A percentile compares a stretch with the other conserved stretches of the same genome.
These are phyloP conservation scores for Fusarium xyrophilum DNA, from an alignment of 2,329 filamentous ascomycete genomes.

Conservation along the genomic window DNA sequence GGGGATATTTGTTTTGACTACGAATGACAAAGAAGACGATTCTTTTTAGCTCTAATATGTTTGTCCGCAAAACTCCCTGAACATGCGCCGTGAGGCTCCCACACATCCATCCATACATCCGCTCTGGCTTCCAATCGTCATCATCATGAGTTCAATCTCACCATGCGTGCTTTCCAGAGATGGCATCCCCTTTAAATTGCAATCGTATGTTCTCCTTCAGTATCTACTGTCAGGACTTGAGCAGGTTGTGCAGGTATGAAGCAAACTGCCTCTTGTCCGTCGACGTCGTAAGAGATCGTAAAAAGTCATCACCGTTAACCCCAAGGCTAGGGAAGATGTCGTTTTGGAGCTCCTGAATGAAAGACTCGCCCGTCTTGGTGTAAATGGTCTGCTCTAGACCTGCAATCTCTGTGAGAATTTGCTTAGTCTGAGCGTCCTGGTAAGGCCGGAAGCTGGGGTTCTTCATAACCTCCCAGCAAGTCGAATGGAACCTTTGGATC, in stretches of 20 bases:
- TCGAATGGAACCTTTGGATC: slow-evolving; percentile 84
- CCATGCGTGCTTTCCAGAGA: slow-evolving; percentile 13
- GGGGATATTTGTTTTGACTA: slow-evolving; percentile 39
- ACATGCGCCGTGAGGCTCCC: slow-evolving; percentile 42
- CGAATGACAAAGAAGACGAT: slow-evolving; percentile 39
- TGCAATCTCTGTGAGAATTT: slow-evolving; percentile 88
- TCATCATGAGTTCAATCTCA: slow-evolving; percentile 21
- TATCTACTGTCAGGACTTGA: slow-evolving; percentile 54
- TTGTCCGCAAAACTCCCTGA: slow-evolving; percentile 42
- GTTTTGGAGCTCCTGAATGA: slow-evolving; percentile 72
- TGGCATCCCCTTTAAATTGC: background rate
- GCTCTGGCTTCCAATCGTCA: slow-evolving; percentile 14
- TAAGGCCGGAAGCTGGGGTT: slow-evolving; percentile 80
- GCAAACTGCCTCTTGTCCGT: slow-evolving; percentile 68
- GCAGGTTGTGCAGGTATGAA: slow-evolving; percentile 66
- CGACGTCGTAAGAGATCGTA: slow-evolving; percentile 64
- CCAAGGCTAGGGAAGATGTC: slow-evolving; percentile 71
- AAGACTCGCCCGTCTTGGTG: slow-evolving; percentile 83
- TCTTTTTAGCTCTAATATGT: slow-evolving; percentile 43
- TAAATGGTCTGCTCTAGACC: slow-evolving; percentile 88
- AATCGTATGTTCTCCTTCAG: slow-evolving; percentile 1
- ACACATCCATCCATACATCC: slow-evolving; percentile 12
- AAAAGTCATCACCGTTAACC: slow-evolving; percentile 66
- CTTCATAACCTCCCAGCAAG: slow-evolving; percentile 87
- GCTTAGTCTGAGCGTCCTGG: slow-evolving; percentile 83